phyloP scores from a whole-genome alignment of 2,329 filamentous ascomycete genomes.

The Claviceps fusiformis region DNA sequence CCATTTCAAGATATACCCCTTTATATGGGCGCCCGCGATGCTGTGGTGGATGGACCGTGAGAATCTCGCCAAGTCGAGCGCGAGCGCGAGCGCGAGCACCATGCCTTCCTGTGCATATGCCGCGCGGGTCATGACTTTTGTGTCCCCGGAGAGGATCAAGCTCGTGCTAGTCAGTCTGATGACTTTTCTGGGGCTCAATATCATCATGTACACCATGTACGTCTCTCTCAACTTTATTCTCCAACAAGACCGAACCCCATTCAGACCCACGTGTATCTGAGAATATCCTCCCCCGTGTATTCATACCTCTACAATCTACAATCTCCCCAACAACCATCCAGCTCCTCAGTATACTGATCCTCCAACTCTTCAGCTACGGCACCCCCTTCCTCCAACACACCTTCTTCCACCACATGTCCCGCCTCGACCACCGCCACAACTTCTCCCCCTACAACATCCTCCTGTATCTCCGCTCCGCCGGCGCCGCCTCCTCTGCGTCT shows the following conservation, averaged over 20 bases:
- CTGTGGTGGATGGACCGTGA: slow-evolving; percentile 65
- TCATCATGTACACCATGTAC: slow-evolving; percentile 63
- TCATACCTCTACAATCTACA: too few relatives aligned
- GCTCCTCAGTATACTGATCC: not conserved
- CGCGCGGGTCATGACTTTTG: slow-evolving; percentile 24
- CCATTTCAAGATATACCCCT: slow-evolving; percentile 98
- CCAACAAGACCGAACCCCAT: too few relatives aligned
- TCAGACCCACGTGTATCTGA: too few relatives aligned
- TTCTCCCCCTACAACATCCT: slow-evolving; percentile 94
- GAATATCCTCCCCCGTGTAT: too few relatives aligned
- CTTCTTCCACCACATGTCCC: slow-evolving; percentile 81
- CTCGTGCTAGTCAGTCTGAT: slow-evolving; percentile 51
- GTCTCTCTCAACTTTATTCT: not conserved
- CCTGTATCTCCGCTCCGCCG: slow-evolving; percentile 71
- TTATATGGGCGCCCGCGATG: slow-evolving; percentile 78
- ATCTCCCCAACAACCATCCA: too few relatives aligned
- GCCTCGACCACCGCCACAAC: slow-evolving; percentile 94
- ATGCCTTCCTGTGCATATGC: not conserved
- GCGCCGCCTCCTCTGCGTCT: too few relatives aligned
- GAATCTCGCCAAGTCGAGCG: slow-evolving; percentile 18
- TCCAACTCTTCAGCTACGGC: slow-evolving; percentile 47
- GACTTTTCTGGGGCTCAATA: slow-evolving; percentile 63
- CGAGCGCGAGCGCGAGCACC: too few relatives aligned
- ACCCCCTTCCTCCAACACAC: slow-evolving; percentile 75
- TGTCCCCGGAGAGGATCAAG: slow-evolving; percentile 39